Conservation (phyloP, 1,284 basidiomycete genomes). For the Laetiporus sulphureus region DNA sequence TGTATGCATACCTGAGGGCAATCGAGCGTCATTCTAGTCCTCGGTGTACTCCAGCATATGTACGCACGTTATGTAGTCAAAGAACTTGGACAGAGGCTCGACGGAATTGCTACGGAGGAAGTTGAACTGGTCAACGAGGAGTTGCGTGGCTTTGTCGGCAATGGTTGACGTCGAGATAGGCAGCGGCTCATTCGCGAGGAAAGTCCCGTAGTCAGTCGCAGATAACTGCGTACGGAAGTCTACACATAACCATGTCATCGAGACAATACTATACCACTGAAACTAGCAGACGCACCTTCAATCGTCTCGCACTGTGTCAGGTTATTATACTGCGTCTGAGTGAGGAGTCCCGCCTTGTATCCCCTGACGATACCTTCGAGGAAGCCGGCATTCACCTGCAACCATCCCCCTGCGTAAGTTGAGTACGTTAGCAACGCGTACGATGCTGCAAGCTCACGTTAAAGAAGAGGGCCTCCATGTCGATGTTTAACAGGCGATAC, state of each 20-base stretch:
- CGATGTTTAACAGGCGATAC: slow-evolving; percentile 4
- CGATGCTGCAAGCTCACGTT: slow-evolving; percentile 52
- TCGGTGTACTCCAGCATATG: background rate
- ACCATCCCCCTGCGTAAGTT: slow-evolving; percentile 21
- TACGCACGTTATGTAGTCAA: slow-evolving; percentile 94
- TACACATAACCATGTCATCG: slow-evolving; percentile 27
- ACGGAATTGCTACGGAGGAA: slow-evolving; percentile 90
- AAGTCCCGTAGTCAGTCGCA: slow-evolving; percentile 97
- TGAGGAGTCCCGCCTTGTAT: slow-evolving; percentile 90
- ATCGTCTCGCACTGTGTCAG: slow-evolving; percentile 97
- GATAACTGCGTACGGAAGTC: slow-evolving; percentile 92
- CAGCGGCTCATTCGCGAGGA: slow-evolving; percentile 95
- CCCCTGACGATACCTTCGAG: slow-evolving; percentile 93
- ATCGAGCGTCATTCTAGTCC: slow-evolving; percentile 8
- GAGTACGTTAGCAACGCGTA: slow-evolving; percentile 9
- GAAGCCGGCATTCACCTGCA: slow-evolving; percentile 75
- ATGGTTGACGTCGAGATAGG: slow-evolving; percentile 95
- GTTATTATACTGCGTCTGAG: slow-evolving; percentile 86
- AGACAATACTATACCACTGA: too few species aligned
- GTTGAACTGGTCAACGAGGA: slow-evolving; percentile 96
- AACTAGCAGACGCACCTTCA: slow-evolving; percentile 67
- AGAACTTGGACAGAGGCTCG: slow-evolving; percentile 85
- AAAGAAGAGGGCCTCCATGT: slow-evolving; percentile 84
- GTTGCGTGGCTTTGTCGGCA: slow-evolving; percentile 90
- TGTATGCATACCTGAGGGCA: slow-evolving; percentile 80